These are phyloP conservation scores for Phytophthora fragariae DNA, from an alignment of 352 stramenopile genomes.

Conservation along the genomic window DNA sequence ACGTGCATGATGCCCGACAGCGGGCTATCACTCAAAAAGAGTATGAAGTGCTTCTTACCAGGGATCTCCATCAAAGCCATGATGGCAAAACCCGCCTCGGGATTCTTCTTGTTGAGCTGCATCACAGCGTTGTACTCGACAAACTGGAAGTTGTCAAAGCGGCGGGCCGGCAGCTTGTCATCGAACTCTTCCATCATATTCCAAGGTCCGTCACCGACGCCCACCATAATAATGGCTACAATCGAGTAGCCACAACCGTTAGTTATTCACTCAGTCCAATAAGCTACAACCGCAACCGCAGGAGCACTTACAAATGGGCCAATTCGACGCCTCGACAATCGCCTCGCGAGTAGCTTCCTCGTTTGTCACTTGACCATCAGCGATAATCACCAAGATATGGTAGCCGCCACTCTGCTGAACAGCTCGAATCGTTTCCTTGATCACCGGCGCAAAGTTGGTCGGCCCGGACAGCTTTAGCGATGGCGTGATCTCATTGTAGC, in stretches of 20 bases:
- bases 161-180: conserved; percentile 61
- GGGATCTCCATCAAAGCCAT: conserved; percentile 80
- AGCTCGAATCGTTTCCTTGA: conserved; percentile 58
- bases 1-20: background rate
- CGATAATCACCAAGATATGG: conserved; percentile 83
- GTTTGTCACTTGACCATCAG: conserved; percentile 81
- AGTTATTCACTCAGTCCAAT: background rate
- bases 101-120: conserved; percentile 74
- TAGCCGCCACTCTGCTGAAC: conserved; percentile 61
- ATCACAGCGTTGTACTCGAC: conserved; percentile 76
- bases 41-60: conserved; percentile 40
- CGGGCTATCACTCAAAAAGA: background rate
- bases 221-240: conserved; percentile 60
- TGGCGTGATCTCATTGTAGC: conserved; percentile 73
- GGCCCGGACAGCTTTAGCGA: conserved; percentile 67
- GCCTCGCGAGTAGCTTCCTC: conserved; percentile 63
- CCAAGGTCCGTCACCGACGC: conserved; percentile 81
- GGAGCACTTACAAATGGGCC: conserved; percentile 63
- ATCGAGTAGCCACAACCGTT: background rate
- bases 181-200: conserved; percentile 84
- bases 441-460: conserved; percentile 84
- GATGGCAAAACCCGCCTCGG: conserved; percentile 74
- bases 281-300: background rate
- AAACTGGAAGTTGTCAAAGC: conserved; percentile 86
- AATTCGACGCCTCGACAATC: conserved; percentile 76